Evolutionary conservation across 805 yeast species (phyloP), one percentile per base, ranked within the genome.

Genomic region (Candida corydali): DNA sequence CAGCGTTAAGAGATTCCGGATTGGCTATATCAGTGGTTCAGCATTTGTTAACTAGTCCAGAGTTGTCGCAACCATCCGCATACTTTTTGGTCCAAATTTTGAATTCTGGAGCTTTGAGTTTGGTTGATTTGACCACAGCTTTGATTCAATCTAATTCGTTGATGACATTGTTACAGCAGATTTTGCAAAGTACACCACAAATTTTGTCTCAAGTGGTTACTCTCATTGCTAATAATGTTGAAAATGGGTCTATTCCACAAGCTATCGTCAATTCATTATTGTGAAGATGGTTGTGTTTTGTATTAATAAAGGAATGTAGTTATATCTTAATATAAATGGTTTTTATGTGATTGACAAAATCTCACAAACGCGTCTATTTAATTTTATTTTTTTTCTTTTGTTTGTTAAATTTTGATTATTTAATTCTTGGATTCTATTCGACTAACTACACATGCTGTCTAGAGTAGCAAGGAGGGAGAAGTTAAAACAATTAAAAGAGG

Each of bases 401-500:
- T 15, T 17, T 17, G 17, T n/a, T 12, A 17, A n/a, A 16, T 25
- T 19, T 17, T 20, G 19, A 8, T 24, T 32, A 9, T 16, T 16
- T 16, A 8, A 15, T n/a, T 18, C n/a, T 16, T 17, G 17, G 14
- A 8, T 6, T 27, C 16, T 27, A 11, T 25, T 25, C 28, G 6
- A 7, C n/a, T 12, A 25, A 25, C n/a, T 12, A 25, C 7, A 25
- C 7, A 55, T 56, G 63, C 62, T 62, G 67, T 52, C 63, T 17
- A 54, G 59, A 43, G 51, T 53, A 25, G 47, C 49, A 19, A 54
- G 44, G 37, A 54, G 46, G 22, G 65, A 69, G 36, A 80, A 75
- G 59, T 62, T 84, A 18, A 81, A 76, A 45, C 73, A 79, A 42
- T 69, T 84, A 36, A 70, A 80, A 39, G 80, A 73, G 39, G 79